Conservation (phyloP, 495 filamentous ascomycete species). For the Parachaetomium inaequale region DNA sequence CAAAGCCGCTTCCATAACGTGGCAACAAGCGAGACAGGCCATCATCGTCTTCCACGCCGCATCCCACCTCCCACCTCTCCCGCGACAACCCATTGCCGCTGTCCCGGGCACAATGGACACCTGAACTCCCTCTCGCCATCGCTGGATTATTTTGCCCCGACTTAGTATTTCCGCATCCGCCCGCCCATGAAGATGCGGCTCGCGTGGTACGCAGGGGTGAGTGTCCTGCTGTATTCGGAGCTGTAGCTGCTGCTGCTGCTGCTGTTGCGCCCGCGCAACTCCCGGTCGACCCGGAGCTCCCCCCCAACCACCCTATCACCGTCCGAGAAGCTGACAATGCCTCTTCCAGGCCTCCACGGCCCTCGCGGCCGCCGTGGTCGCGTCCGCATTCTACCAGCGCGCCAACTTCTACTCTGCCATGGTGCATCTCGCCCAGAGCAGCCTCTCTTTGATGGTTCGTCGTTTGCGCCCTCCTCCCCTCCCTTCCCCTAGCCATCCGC, state of each 20-base stretch:
- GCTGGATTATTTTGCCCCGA: background rate
- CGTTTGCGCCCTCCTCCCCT: slow-evolving; percentile 23
- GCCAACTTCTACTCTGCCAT: slow-evolving; percentile 97
- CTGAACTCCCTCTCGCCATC: slow-evolving; percentile 24
- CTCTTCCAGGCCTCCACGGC: slow-evolving; percentile 24
- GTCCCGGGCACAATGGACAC: slow-evolving; percentile 22
- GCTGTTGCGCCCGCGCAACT: background rate
- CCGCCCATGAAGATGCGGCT: slow-evolving; percentile 48
- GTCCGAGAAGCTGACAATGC: slow-evolving; percentile 17
- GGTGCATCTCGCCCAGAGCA: slow-evolving; percentile 94
- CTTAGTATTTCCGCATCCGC: background rate
- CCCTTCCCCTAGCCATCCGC: background rate
- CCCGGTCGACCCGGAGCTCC: background rate
- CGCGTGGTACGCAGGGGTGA: slow-evolving; percentile 56
- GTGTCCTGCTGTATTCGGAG: slow-evolving; percentile 17
- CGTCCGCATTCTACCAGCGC: slow-evolving; percentile 89
- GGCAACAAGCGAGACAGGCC: slow-evolving; percentile 32
- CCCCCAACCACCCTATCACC: background rate
- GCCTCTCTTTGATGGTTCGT: slow-evolving; percentile 82
- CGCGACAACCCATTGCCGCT: slow-evolving; percentile 13
- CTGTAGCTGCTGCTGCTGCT: background rate
- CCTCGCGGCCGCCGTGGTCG: slow-evolving; percentile 41
- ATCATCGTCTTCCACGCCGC: slow-evolving; percentile 16
- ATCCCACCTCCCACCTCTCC: slow-evolving; percentile 24
- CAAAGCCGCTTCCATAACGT: slow-evolving; percentile 29